phyloP scores from a whole-genome alignment of 2,329 filamentous ascomycete species.

The Aspergillus calidoustus region DNA sequence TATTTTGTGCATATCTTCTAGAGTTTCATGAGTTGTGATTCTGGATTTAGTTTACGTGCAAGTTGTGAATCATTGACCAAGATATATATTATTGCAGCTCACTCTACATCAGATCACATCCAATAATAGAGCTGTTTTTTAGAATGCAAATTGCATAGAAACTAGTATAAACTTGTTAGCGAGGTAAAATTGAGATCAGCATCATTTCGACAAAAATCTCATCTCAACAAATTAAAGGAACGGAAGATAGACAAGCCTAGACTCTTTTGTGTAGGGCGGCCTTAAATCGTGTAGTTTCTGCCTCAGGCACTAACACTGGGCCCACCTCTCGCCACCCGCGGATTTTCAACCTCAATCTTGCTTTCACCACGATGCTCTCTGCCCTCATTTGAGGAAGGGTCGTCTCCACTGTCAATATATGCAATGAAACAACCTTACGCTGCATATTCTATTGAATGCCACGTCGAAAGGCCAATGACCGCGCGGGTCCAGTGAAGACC shows the following conservation, averaged over 20 bases:
- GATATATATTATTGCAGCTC: too few species aligned
- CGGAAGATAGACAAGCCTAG: background rate
- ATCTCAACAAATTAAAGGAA: too few species aligned
- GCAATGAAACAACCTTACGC: conserved; percentile 34
- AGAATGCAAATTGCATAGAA: too few species aligned
- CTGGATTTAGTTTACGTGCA: too few species aligned
- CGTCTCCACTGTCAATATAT: conserved; percentile 4
- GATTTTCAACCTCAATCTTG: conserved; percentile 2
- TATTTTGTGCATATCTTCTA: too few species aligned
- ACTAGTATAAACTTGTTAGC: too few species aligned
- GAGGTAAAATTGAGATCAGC: too few species aligned
- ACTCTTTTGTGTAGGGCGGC: background rate
- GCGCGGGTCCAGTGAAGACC: conserved; percentile 41
- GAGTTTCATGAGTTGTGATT: too few species aligned
- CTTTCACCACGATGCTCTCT: background rate
- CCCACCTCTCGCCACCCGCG: conserved; percentile 5
- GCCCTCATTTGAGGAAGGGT: background rate
- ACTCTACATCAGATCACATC: too few species aligned
- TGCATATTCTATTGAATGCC: conserved; percentile 34
- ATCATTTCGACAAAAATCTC: too few species aligned
- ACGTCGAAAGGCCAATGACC: conserved; percentile 43
- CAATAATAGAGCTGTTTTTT: too few species aligned
- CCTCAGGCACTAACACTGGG: background rate
- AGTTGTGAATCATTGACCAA: too few species aligned
- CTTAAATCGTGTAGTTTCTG: background rate